These are phyloP conservation scores for Debaryomyces singareniensis DNA, from an alignment of 1,139 yeast species.

Conservation along the genomic window DNA sequence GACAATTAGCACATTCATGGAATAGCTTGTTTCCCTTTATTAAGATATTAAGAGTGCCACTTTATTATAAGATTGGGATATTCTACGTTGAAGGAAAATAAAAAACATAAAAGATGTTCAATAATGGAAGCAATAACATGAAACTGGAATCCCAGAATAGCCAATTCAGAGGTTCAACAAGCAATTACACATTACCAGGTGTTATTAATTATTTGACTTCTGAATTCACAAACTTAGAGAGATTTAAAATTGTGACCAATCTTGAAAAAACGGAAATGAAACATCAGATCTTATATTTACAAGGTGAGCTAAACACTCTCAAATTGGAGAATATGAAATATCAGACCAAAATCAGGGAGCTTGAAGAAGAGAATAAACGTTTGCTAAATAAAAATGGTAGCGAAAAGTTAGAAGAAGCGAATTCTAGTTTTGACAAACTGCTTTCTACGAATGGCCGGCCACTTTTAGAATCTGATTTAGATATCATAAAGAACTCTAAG, in stretches of 20 bases:
- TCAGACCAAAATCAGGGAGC: conserved; percentile 19
- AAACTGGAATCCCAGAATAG: too few species aligned
- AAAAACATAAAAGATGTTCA: too few species aligned
- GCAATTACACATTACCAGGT: conserved; percentile 54
- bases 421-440: conserved; percentile 3
- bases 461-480: conserved; percentile 32
- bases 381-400: conserved; percentile 6
- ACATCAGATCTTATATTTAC: conserved; percentile 46
- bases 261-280: conserved; percentile 54
- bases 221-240: conserved; percentile 54
- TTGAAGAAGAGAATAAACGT: conserved; percentile 19
- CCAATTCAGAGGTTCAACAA: not conserved
- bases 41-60: too few species aligned
- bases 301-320: conserved; percentile 47
- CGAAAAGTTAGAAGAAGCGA: conserved; percentile 1
- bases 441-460: conserved; percentile 1
- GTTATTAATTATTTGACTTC: conserved; percentile 57
- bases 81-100: too few species aligned
- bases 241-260: conserved; percentile 50
- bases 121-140: too few species aligned
- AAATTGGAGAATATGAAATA: conserved; percentile 33
- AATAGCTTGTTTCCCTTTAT: too few species aligned
- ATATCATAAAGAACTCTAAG: conserved; percentile 31
- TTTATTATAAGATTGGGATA: too few species aligned
- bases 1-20: too few species aligned